Percentiles rank a stretch among this genome's conserved stretches.
These are phyloP conservation scores for Drechslerella dactyloides DNA, from an alignment of 2,329 filamentous ascomycete genomes.

Conservation along the genomic window DNA sequence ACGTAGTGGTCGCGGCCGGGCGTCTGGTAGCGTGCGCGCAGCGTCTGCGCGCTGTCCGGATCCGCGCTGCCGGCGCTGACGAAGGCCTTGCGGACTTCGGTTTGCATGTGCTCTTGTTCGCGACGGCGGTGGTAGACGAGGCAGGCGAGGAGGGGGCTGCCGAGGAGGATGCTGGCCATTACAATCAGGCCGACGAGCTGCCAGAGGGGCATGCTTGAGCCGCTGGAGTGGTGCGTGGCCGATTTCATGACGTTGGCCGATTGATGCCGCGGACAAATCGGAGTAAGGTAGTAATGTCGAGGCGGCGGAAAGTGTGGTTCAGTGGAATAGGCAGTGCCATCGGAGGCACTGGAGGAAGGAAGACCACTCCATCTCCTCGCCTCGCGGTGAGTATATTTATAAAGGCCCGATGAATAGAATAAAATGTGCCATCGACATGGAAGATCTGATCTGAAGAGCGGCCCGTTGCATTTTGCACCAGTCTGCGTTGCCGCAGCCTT, in stretches of 20 bases:
- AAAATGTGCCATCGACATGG: no score
- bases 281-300: no score
- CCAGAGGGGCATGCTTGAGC: slow-evolving; percentile 29
- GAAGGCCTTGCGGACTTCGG: slow-evolving; percentile 9
- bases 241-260: no score
- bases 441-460: no score
- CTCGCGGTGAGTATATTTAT: slow-evolving; percentile 6
- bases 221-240: slow-evolving; percentile 8
- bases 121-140: slow-evolving; percentile 40
- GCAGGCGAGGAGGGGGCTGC: slow-evolving; percentile 32
- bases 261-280: no score
- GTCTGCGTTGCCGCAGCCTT: no score
- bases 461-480: no score
- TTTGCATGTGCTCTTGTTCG: slow-evolving; percentile 17
- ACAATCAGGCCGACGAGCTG: slow-evolving; percentile 42
- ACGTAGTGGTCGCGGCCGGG: slow-evolving; percentile 31
- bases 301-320: no score
- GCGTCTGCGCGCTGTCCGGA: neutral
- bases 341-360: no score
- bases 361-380: no score
- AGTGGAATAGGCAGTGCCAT: no score
- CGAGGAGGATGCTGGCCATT: slow-evolving; percentile 46
- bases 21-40: slow-evolving; percentile 5
- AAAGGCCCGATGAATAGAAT: no score
- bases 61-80: neutral